phyloP scores from a whole-genome alignment of 2,329 filamentous ascomycete species.

The Penicillium sp. region DNA sequence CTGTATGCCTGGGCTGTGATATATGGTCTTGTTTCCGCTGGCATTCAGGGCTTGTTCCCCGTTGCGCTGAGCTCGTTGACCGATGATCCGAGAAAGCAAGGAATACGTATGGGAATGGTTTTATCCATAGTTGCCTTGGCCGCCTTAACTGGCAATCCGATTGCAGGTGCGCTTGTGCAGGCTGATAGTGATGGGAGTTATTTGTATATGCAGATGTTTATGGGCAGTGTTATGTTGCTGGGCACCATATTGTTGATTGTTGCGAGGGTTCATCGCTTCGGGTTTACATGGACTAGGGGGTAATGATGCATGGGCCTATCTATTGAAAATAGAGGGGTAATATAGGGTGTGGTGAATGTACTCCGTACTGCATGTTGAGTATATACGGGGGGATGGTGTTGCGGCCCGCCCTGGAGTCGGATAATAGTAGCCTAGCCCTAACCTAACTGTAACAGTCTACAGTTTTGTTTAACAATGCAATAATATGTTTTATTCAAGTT shows the following conservation, averaged over 20 bases:
- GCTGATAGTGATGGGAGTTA: slow-evolving; percentile 41
- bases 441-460: neutral
- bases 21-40: slow-evolving; percentile 7
- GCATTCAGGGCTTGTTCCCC: slow-evolving; percentile 51
- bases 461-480: neutral
- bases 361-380: too few relatives aligned
- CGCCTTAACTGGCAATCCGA: slow-evolving; percentile 52
- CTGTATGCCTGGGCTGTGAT: slow-evolving; percentile 9
- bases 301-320: slow-evolving; percentile 16
- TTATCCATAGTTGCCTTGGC: slow-evolving; percentile 53
- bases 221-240: slow-evolving; percentile 42
- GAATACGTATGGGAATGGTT: slow-evolving; percentile 56
- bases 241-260: slow-evolving; percentile 41
- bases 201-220: slow-evolving; percentile 51
- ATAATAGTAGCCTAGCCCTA: too few relatives aligned
- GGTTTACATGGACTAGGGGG: slow-evolving; percentile 32
- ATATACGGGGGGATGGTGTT: too few relatives aligned
- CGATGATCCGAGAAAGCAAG: slow-evolving; percentile 50
- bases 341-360: too few relatives aligned
- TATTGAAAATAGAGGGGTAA: neutral
- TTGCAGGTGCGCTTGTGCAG: slow-evolving; percentile 51
- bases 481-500: neutral
- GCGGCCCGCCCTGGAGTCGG: too few relatives aligned
- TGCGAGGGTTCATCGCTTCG: slow-evolving; percentile 38
- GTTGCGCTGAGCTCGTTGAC: slow-evolving; percentile 56